Conservation (phyloP, 2,329 filamentous ascomycete genomes). For the Chrysoporthe austroafricana region DNA sequence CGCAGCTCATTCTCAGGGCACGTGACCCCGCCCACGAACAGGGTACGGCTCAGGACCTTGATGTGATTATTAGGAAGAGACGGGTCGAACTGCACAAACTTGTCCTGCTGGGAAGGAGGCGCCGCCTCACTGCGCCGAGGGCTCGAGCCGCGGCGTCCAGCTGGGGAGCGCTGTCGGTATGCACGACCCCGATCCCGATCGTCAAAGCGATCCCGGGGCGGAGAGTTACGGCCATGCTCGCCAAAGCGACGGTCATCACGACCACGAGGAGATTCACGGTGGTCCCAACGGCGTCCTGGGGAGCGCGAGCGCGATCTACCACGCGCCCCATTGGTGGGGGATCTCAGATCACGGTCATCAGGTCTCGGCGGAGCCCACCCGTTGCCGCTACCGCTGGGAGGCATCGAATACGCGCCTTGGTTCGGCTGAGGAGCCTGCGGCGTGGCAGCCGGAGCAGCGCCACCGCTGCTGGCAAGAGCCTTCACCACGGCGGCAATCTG, state of each 20-base stretch:
- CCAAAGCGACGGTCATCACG: slow-evolving; percentile 71
- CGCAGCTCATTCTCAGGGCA: slow-evolving; percentile 82
- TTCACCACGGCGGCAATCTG: slow-evolving; percentile 69
- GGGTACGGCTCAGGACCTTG: slow-evolving; percentile 90
- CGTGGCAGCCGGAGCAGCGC: slow-evolving; percentile 38
- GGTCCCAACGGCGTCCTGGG: slow-evolving; percentile 73
- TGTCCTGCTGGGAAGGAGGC: slow-evolving; percentile 53
- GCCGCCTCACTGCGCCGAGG: slow-evolving; percentile 40
- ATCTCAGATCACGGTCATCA: slow-evolving; percentile 65
- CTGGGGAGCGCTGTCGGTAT: slow-evolving; percentile 88
- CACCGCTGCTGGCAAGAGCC: slow-evolving; percentile 49
- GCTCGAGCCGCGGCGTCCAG: slow-evolving; percentile 68
- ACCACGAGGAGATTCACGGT: slow-evolving; percentile 66
- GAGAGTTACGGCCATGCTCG: slow-evolving; percentile 71
- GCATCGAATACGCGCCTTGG: slow-evolving; percentile 47
- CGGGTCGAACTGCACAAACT: slow-evolving; percentile 81
- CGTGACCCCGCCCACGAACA: slow-evolving; percentile 96
- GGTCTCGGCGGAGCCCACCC: slow-evolving; percentile 42
- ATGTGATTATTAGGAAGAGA: slow-evolving; percentile 76
- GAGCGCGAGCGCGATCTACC: slow-evolving; percentile 79
- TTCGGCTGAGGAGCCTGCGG: slow-evolving; percentile 43
- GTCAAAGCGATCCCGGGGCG: slow-evolving; percentile 61
- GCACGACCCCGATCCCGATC: slow-evolving; percentile 57
- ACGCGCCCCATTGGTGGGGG: slow-evolving; percentile 58
- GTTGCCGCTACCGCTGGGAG: slow-evolving; percentile 33